phyloP scores from a whole-genome alignment of 1,139 yeast species.

The Blastobotrys raffinosifermentans region DNA sequence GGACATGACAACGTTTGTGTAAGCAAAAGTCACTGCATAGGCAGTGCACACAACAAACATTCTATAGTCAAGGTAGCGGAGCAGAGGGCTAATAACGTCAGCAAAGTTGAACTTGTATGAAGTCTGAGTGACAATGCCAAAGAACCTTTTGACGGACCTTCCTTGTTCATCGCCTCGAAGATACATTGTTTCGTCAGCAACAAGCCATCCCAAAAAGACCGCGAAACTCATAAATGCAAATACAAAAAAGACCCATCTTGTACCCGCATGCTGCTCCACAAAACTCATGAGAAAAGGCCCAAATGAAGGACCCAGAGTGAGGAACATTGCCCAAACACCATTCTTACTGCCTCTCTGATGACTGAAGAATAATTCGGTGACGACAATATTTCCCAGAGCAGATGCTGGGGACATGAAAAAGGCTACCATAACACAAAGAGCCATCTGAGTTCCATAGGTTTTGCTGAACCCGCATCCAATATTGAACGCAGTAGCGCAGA shows the following conservation, averaged over 20 bases:
- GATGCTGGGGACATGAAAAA: constrained; percentile 16
- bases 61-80: constrained; percentile 1
- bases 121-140: constrained; percentile 3
- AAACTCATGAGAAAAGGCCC: constrained; percentile 20
- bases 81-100: constrained; percentile 5
- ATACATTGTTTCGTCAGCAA: constrained; percentile 17
- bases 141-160: constrained; percentile 1
- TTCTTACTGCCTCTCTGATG: constrained; percentile 16
- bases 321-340: constrained; percentile 19
- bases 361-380: constrained; percentile 16
- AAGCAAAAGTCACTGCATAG: constrained; percentile 25
- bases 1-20: constrained; percentile 26
- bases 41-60: constrained; percentile 21
- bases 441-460: constrained; percentile 17
- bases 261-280: constrained; percentile 15
- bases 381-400: constrained; percentile 17
- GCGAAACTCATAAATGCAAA: constrained; percentile 13
- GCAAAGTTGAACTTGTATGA: not conserved
- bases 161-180: constrained; percentile 8
- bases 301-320: constrained; percentile 16
- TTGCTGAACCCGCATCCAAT: constrained; percentile 18
- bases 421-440: constrained; percentile 14
- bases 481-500: constrained; percentile 11
- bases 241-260: constrained; percentile 13
- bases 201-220: constrained; percentile 6